A percentile compares a stretch with the other conserved stretches of the same genome.
phyloP scores from a whole-genome alignment of 352 stramenopile species.

The Phytopythium ostracodes region DNA sequence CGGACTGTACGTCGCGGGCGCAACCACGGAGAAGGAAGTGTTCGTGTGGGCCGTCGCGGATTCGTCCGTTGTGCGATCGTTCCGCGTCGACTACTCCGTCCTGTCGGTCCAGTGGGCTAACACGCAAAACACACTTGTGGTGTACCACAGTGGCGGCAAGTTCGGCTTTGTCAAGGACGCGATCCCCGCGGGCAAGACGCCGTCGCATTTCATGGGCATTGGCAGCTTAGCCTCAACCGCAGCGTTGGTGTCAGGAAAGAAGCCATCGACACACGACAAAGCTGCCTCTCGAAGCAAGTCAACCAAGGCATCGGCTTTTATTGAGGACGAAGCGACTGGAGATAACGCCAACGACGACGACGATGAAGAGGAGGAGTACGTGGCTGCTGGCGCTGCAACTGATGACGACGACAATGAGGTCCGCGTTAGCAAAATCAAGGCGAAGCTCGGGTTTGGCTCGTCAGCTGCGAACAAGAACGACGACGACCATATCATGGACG shows the following conservation, averaged over 20 bases:
- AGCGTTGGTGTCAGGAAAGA: neutral
- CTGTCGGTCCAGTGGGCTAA: conserved; percentile 59
- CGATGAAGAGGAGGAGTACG: conserved; percentile 28
- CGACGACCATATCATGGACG: conserved; percentile 14
- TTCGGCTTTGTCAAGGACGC: conserved; percentile 66
- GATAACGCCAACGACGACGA: conserved; percentile 22
- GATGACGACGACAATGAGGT: conserved; percentile 64
- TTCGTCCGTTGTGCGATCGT: conserved; percentile 48
- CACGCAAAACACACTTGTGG: conserved; percentile 46
- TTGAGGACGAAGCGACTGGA: conserved; percentile 47
- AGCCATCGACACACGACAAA: neutral
- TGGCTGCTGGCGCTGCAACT: neutral
- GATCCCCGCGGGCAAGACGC: conserved; percentile 48
- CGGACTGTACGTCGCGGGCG: conserved; percentile 64
- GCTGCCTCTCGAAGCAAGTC: conserved; percentile 8
- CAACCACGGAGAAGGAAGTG: conserved; percentile 65
- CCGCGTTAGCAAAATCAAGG: conserved; percentile 78
- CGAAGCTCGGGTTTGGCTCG: conserved; percentile 71
- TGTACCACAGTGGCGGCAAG: conserved; percentile 55
- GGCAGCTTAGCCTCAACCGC: neutral
- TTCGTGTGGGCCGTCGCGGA: conserved; percentile 63
- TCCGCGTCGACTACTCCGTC: conserved; percentile 52
- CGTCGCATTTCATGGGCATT: conserved; percentile 37
- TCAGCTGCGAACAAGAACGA: conserved; percentile 18
- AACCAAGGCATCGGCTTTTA: conserved; percentile 30